Evolutionary conservation across 1,284 basidiomycete genomes (phyloP).

Genomic region (Anthracocystis setariae): DNA sequence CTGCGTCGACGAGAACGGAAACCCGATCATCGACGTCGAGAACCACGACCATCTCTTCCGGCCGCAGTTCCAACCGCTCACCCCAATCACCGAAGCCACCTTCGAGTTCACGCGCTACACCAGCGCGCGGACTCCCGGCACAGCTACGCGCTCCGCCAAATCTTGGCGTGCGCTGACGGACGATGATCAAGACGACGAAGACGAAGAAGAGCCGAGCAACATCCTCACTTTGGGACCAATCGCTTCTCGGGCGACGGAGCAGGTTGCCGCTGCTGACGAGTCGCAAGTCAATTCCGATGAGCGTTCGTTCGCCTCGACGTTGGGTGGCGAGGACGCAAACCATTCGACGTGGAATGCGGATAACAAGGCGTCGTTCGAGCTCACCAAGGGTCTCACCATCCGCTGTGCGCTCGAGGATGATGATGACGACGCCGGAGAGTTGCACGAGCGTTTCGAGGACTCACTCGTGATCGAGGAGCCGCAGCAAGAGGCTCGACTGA

Average conservation of each 20-base stretch:
- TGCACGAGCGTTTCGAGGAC: constrained; percentile 36
- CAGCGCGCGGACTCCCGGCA: constrained; percentile 45
- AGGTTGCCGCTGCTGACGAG: constrained; percentile 19
- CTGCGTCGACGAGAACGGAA: constrained; percentile 25
- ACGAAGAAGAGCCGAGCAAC: constrained; percentile 15
- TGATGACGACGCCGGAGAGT: constrained; percentile 18
- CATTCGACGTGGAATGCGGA: constrained; percentile 36
- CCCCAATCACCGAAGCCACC: constrained; percentile 63
- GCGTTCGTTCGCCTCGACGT: constrained; percentile 38
- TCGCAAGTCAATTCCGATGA: constrained; percentile 32
- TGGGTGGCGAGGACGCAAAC: constrained; percentile 30
- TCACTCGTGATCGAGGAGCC: constrained; percentile 34
- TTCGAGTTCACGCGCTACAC: constrained; percentile 60
- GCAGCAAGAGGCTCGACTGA: background rate
- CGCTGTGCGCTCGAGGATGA: constrained; percentile 18
- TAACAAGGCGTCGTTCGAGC: constrained; percentile 42
- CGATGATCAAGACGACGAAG: constrained; percentile 26
- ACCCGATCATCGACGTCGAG: constrained; percentile 21
- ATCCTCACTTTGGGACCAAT: constrained; percentile 28
- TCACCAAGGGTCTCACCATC: constrained; percentile 48
- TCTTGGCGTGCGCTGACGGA: constrained; percentile 11
- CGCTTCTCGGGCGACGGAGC: constrained; percentile 3
- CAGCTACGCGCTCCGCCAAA: constrained; percentile 38
- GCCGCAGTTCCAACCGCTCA: constrained; percentile 55
- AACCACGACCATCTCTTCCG: constrained; percentile 35